phyloP scores from a whole-genome alignment of 1,284 basidiomycete genomes.

The Leccinum fallax region DNA sequence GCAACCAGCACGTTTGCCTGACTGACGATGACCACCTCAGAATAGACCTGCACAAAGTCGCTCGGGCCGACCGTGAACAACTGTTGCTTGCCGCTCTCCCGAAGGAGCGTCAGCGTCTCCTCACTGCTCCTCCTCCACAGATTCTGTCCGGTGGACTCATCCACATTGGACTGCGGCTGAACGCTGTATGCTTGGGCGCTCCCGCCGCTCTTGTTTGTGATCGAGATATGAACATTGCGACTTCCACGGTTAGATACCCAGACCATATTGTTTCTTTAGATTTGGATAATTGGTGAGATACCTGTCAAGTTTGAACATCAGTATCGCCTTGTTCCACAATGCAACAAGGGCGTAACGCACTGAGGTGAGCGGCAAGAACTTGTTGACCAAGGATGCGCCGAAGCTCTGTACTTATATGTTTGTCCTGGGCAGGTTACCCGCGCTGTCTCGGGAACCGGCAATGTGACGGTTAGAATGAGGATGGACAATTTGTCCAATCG shows the following conservation, averaged over 20 bases:
- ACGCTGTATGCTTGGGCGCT: background rate
- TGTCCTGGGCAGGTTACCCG: background rate
- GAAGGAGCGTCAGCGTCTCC: background rate
- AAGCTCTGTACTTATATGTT: background rate
- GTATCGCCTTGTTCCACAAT: background rate
- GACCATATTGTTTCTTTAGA: background rate
- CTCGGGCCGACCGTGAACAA: too few species aligned
- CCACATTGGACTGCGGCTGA: background rate
- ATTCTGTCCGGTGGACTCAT: background rate
- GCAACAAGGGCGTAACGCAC: background rate
- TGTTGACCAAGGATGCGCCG: background rate
- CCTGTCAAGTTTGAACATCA: background rate
- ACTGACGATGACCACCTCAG: too few species aligned
- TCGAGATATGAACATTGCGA: background rate
- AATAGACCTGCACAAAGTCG: too few species aligned
- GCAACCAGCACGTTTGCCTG: too few species aligned
- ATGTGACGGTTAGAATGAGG: background rate
- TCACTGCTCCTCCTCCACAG: background rate
- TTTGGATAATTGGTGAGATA: background rate
- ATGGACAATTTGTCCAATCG: background rate
- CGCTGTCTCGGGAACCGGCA: background rate
- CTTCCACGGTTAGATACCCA: slow-evolving; percentile 3
- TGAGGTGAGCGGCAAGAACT: background rate
- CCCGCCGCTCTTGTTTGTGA: background rate
- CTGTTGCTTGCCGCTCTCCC: too few species aligned